phyloP scores from a whole-genome alignment of 2,329 filamentous ascomycete species.

The Penicillium sp. region DNA sequence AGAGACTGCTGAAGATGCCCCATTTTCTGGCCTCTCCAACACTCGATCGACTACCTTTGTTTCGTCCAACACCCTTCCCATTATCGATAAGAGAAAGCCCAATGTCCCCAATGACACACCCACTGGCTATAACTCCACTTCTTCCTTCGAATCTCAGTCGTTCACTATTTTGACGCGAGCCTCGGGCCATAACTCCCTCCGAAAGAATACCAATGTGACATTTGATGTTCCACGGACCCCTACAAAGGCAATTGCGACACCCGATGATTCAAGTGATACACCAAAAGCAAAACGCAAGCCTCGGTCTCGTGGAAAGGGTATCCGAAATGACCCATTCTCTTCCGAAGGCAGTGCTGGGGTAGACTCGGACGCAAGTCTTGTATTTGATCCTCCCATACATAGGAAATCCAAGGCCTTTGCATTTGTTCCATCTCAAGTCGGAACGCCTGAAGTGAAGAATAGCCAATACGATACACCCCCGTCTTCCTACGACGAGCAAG shows the following conservation, averaged over 20 bases:
- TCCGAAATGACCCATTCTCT: conserved; percentile 15
- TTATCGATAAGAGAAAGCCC: neutral
- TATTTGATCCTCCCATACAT: conserved; percentile 32
- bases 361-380: conserved; percentile 33
- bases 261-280: neutral
- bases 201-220: neutral
- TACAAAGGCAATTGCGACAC: neutral
- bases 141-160: neutral
- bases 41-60: neutral
- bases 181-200: neutral
- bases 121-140: neutral
- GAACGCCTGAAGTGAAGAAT: conserved; percentile 14
- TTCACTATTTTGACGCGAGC: conserved; percentile 10
- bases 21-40: neutral
- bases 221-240: neutral
- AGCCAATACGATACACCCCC: conserved; percentile 31
- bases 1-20: conserved; percentile 1
- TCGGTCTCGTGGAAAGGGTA: conserved; percentile 1
- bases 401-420: conserved; percentile 17
- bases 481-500: conserved; percentile 37
- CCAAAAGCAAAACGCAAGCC: conserved; percentile 6
- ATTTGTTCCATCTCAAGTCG: conserved; percentile 32
- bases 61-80: conserved; percentile 8
- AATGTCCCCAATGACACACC: neutral
- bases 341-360: conserved; percentile 30